phyloP scores from a whole-genome alignment of 192 early-diverging fungal genomes.

The Coemansia pectinata region DNA sequence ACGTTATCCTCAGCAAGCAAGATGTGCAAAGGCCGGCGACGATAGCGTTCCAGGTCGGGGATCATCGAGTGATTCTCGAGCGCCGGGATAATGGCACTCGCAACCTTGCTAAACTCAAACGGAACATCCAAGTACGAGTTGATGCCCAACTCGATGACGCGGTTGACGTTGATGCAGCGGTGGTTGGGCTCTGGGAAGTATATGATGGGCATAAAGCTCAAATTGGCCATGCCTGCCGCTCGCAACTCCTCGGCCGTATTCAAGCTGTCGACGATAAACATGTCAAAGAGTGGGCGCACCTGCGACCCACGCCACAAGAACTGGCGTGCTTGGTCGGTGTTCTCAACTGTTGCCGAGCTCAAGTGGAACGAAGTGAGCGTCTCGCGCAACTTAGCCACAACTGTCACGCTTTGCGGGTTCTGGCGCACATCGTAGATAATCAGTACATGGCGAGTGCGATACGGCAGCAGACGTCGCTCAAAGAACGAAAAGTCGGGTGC shows the following conservation, averaged over 20 bases:
- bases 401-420: slow-evolving; percentile 23
- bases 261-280: slow-evolving; percentile 67
- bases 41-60: slow-evolving; percentile 62
- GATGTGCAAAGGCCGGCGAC: slow-evolving; percentile 67
- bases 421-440: slow-evolving; percentile 62
- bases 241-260: slow-evolving; percentile 64
- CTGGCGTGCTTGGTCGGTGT: slow-evolving; percentile 23
- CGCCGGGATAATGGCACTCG: slow-evolving; percentile 70
- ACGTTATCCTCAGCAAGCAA: slow-evolving; percentile 84
- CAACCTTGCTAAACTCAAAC: slow-evolving; percentile 61
- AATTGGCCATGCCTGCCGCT: slow-evolving; percentile 27
- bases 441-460: slow-evolving; percentile 66
- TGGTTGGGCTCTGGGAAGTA: slow-evolving; percentile 50
- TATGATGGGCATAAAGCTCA: slow-evolving; percentile 76
- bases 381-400: slow-evolving; percentile 42
- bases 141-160: slow-evolving; percentile 65
- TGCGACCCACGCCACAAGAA: slow-evolving; percentile 46
- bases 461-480: slow-evolving; percentile 57
- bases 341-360: slow-evolving; percentile 56
- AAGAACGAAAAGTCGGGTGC: slow-evolving; percentile 31
- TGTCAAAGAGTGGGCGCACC: slow-evolving; percentile 58
- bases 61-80: slow-evolving; percentile 67
- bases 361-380: slow-evolving; percentile 59
- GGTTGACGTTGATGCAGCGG: slow-evolving; percentile 39
- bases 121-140: slow-evolving; percentile 71